A percentile compares a stretch with the other conserved stretches of the same genome.
phyloP scores from a whole-genome alignment of 768 basidiomycete genomes.

The Leccinum pellstonianum region DNA sequence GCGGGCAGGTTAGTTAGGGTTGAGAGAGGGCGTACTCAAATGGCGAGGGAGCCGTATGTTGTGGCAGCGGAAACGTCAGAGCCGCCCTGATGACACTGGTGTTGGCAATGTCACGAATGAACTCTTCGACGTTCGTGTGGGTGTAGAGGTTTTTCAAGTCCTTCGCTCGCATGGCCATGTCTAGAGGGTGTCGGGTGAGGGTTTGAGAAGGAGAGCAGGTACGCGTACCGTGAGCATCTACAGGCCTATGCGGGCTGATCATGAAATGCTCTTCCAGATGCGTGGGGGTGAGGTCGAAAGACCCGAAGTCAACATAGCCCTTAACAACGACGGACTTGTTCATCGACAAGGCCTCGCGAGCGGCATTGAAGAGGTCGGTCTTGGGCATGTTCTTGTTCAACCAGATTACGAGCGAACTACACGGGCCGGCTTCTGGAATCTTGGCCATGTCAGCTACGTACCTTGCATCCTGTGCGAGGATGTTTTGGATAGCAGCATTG shows the following conservation, averaged over 20 bases:
- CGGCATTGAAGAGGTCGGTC: neutral
- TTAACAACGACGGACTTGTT: neutral
- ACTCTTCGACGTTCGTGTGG: neutral
- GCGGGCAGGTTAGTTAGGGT: no score
- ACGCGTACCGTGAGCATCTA: neutral
- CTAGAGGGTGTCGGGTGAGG: neutral
- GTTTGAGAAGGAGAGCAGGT: neutral
- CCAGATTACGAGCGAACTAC: neutral
- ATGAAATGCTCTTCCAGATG: neutral
- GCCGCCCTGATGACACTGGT: neutral
- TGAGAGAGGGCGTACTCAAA: neutral
- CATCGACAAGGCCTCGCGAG: neutral
- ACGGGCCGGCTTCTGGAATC: neutral
- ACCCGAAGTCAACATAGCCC: neutral
- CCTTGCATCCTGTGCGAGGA: neutral
- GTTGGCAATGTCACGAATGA: neutral
- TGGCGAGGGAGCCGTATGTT: neutral
- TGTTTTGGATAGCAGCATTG: neutral
- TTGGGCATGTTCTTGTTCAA: neutral
- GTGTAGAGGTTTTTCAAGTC: neutral
- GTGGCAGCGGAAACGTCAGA: neutral
- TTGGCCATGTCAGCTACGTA: neutral
- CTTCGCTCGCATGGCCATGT: neutral
- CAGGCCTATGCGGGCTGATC: neutral
- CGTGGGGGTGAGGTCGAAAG: neutral